Conservation (phyloP, 2,329 filamentous ascomycete genomes). For the Davidsoniella neocaledoniae region DNA sequence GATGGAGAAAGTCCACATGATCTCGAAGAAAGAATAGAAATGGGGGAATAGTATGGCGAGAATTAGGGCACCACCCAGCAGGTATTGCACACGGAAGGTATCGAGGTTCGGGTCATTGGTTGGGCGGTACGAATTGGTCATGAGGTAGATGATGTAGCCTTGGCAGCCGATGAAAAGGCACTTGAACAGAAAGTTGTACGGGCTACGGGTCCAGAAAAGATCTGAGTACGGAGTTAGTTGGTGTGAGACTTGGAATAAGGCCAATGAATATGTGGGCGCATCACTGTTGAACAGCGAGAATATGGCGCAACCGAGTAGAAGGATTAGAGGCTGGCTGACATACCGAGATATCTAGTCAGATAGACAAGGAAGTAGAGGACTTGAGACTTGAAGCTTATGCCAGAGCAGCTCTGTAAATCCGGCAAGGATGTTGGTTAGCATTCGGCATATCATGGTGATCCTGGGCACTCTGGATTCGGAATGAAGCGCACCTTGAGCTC, state of each 20-base stretch:
- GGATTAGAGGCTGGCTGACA: slow-evolving; percentile 13
- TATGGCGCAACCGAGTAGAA: neutral
- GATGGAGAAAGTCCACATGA: slow-evolving; percentile 94
- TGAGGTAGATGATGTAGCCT: slow-evolving; percentile 90
- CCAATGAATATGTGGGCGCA: too few relatives aligned
- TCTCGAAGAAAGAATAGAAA: slow-evolving; percentile 66
- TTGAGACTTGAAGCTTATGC: slow-evolving; percentile 98
- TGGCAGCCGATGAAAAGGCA: slow-evolving; percentile 83
- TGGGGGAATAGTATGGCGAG: slow-evolving; percentile 74
- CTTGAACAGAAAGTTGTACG: slow-evolving; percentile 94
- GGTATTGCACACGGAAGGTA: slow-evolving; percentile 92
- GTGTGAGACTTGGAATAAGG: slow-evolving; percentile 5
- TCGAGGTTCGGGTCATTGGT: slow-evolving; percentile 95
- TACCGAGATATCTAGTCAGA: slow-evolving; percentile 78
- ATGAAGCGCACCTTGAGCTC: slow-evolving; percentile 7
- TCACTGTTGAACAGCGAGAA: neutral
- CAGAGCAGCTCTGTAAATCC: slow-evolving; percentile 63
- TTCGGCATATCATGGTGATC: slow-evolving; percentile 1
- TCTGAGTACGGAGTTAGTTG: slow-evolving; percentile 31
- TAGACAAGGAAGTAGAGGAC: slow-evolving; percentile 90
- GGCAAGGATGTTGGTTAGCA: neutral
- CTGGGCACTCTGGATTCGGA: too few relatives aligned
- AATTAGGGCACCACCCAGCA: slow-evolving; percentile 63
- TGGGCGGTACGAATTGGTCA: slow-evolving; percentile 94
- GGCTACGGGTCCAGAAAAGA: slow-evolving; percentile 65